Base-by-base conservation (phyloP, 257 asterid genomes). In the Ophiorrhiza pumila region DNA sequence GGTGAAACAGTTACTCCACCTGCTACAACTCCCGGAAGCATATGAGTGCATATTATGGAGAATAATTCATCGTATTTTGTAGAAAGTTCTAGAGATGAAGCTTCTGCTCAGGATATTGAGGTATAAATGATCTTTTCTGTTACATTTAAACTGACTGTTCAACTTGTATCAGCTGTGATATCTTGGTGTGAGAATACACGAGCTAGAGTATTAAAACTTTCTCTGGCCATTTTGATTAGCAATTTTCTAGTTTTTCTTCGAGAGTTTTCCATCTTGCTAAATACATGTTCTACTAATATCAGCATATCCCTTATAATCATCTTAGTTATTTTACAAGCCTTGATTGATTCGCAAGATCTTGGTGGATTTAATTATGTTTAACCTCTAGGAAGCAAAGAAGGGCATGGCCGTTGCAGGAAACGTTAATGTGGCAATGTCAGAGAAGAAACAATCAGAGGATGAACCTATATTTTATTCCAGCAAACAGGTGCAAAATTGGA, bases 381-480 rank as follows among this genome's bases (percentile, higher is more conserved):
- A 68, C 62, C 66, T 64, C 37, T 74, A 91, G 96, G 97, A 87
- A 78, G 90, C 80, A 58, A 91, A 83, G 79, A 87, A 80, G 67
- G 89, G 89, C 65, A 84, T 71, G 73, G 73, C 85, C 46, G 86
- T 49, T 80, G 79, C 87, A 65, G 95, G 84, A 49, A 86, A 89
- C 77, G 75, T 67, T 50, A 87, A 85, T 75, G 82, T 68, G 67
- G 81, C 87, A 6, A 79, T 77, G 11, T 70, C 81, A 69, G 96
- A 88, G 77, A 96, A 88, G 83, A 94, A 86, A 84, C 61, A 87
- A 60, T 71, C 74, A 41, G 95, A 90, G 22, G 95, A 86, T 66
- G 98, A 87, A 81, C 91, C 91, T 60, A 46, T 85, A 5, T 55
- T 82, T 67, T 91, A 88, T 85, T 89, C 98, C 77, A 94, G 79